These are phyloP conservation scores for Imleria badia DNA, from an alignment of 768 basidiomycete species.

Conservation along the genomic window DNA sequence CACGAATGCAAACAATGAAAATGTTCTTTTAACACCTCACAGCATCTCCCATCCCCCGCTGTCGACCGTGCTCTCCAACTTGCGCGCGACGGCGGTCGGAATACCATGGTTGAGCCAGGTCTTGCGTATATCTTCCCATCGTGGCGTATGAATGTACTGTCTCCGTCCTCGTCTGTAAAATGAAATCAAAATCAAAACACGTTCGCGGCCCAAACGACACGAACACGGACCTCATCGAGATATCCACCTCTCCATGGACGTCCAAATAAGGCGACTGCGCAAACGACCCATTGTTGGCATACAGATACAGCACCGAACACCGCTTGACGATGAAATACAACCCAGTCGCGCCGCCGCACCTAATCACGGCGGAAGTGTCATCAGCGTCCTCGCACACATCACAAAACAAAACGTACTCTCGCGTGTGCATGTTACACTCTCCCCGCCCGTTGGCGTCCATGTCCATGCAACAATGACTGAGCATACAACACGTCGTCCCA, in stretches of 20 bases:
- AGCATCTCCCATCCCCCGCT: constrained; percentile 93
- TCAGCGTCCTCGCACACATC: too few relatives aligned
- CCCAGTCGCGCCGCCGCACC: constrained; percentile 88
- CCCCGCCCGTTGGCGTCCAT: constrained; percentile 56
- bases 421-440: constrained; percentile 93
- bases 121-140: constrained; percentile 91
- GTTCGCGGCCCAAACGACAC: neutral
- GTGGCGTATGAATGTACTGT: constrained; percentile 79
- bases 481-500: constrained; percentile 83
- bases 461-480: constrained; percentile 90
- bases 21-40: constrained; percentile 28
- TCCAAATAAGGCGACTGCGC: constrained; percentile 89
- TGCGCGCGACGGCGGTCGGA: constrained; percentile 86
- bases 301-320: constrained; percentile 86
- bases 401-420: constrained; percentile 67
- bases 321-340: constrained; percentile 91
- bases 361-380: too few relatives aligned
- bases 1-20: neutral
- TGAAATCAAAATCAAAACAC: too few relatives aligned
- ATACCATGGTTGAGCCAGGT: constrained; percentile 90
- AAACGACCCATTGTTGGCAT: constrained; percentile 88
- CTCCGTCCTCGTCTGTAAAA: constrained; percentile 73
- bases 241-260: constrained; percentile 89
- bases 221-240: constrained; percentile 75
- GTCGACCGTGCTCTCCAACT: constrained; percentile 83